A percentile compares a stretch with the other conserved stretches of the same genome.
phyloP scores from a whole-genome alignment of 495 filamentous ascomycete species.

The Daldinia caldariorum region DNA sequence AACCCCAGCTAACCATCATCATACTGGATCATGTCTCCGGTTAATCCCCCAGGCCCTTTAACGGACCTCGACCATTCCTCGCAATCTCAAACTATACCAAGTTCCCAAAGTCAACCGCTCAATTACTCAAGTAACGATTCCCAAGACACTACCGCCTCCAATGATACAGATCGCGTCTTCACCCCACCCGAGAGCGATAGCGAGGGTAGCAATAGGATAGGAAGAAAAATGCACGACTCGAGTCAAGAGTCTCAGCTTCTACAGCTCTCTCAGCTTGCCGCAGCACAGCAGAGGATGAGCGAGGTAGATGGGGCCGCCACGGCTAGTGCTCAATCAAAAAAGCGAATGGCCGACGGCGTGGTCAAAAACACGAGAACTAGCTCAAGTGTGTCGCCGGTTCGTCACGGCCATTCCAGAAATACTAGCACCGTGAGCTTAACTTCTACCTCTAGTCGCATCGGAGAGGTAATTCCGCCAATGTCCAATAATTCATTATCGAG shows the following conservation, averaged over 20 bases:
- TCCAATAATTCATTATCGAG: slow-evolving; percentile 9
- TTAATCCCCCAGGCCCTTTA: slow-evolving; percentile 1
- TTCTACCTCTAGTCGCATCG: slow-evolving; percentile 70
- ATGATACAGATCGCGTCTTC: slow-evolving; percentile 56
- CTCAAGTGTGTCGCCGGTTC: slow-evolving; percentile 52
- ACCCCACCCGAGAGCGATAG: slow-evolving; percentile 60
- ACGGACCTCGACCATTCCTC: slow-evolving; percentile 16
- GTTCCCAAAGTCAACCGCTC: slow-evolving; percentile 37
- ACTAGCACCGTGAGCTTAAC: slow-evolving; percentile 68
- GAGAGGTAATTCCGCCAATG: slow-evolving; percentile 68
- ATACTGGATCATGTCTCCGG: slow-evolving; percentile 34
- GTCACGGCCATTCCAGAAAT: slow-evolving; percentile 70
- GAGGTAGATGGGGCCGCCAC: slow-evolving; percentile 40
- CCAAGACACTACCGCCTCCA: slow-evolving; percentile 54
- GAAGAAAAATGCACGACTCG: slow-evolving; percentile 49
- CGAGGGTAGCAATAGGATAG: slow-evolving; percentile 50
- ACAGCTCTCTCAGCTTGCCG: slow-evolving; percentile 64
- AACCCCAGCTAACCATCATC: not conserved
- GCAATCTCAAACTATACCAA: slow-evolving; percentile 26
- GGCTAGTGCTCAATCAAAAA: slow-evolving; percentile 54
- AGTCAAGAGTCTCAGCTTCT: slow-evolving; percentile 61
- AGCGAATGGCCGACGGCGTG: slow-evolving; percentile 72
- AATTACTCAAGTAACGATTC: slow-evolving; percentile 55
- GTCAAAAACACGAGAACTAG: slow-evolving; percentile 62
- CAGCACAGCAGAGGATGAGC: slow-evolving; percentile 59